Evolutionary conservation across 352 stramenopile species (phyloP).

Genomic region (Phytophthora syringae): DNA sequence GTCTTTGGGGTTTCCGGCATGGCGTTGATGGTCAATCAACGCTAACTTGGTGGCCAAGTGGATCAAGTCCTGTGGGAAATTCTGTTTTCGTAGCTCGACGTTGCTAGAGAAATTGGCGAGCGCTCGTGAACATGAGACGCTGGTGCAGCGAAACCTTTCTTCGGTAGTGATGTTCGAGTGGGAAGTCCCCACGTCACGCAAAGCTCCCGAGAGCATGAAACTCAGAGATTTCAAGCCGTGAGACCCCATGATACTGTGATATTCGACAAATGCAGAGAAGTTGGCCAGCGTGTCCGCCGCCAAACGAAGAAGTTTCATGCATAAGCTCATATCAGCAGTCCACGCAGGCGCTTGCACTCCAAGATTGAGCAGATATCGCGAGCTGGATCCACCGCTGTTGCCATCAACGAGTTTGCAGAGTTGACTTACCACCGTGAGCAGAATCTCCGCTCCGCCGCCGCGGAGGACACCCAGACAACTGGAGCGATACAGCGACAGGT

Average conservation of each 20-base stretch:
- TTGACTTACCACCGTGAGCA: conserved; percentile 54
- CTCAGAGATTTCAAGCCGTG: conserved; percentile 61
- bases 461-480: conserved; percentile 62
- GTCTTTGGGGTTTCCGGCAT: conserved; percentile 26
- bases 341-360: conserved; percentile 11
- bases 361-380: conserved; percentile 17
- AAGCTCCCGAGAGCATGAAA: conserved; percentile 49
- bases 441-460: conserved; percentile 64
- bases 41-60: conserved; percentile 56
- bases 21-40: conserved; percentile 48
- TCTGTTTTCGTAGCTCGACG: conserved; percentile 54
- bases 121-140: conserved; percentile 57
- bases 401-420: conserved; percentile 56
- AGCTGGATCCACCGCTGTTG: conserved; percentile 26
- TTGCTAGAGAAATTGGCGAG: conserved; percentile 80
- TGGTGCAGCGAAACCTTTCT: conserved; percentile 51
- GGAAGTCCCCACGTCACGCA: conserved; percentile 56
- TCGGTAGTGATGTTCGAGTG: conserved; percentile 41
- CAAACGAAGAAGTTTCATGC: conserved; percentile 48
- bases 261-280: conserved; percentile 71
- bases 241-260: conserved; percentile 54
- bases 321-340: conserved; percentile 26
- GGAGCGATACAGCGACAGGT: conserved; percentile 66
- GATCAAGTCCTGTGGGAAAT: conserved; percentile 62
- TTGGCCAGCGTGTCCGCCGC: conserved; percentile 71